These are phyloP conservation scores for Pseudogymnoascus sp. DNA, from an alignment of 2,329 filamentous ascomycete species.

Conservation along the genomic window DNA sequence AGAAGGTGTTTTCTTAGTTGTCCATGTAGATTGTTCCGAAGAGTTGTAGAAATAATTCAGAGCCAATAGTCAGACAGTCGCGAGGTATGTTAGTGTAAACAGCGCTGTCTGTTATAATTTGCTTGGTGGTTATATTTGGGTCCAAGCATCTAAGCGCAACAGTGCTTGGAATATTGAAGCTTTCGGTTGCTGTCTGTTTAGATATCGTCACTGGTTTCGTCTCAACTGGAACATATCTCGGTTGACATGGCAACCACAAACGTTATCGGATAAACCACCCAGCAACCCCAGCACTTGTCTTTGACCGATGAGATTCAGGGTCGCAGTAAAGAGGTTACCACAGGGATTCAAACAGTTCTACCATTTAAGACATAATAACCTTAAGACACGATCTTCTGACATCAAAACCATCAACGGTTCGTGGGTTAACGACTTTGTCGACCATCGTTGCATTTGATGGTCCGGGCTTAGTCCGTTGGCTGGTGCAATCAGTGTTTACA, in stretches of 20 bases:
- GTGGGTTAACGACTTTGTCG: neutral
- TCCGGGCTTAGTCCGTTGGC: slow-evolving; percentile 3
- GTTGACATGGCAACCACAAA: slow-evolving; percentile 1
- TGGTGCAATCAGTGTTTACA: slow-evolving; percentile 7
- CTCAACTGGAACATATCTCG: neutral
- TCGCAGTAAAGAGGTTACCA: neutral
- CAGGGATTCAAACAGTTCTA: slow-evolving; percentile 1
- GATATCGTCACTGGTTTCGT: neutral
- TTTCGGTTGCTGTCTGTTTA: neutral
- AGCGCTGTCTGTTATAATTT: neutral
- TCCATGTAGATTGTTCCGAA: neutral
- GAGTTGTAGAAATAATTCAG: neutral
- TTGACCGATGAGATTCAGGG: neutral
- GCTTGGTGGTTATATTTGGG: neutral
- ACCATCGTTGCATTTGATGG: neutral
- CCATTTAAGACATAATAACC: slow-evolving; percentile 3
- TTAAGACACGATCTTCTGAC: neutral
- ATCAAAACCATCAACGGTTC: neutral
- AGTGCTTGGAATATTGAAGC: slow-evolving; percentile 1
- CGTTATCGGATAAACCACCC: neutral
- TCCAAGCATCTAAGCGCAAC: neutral
- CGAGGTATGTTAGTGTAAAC: neutral
- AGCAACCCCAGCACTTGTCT: slow-evolving; percentile 1
- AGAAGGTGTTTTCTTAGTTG: neutral
- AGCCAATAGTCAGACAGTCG: neutral